Evolutionary conservation across 768 basidiomycete species (phyloP).

Genomic region (Pleurotus citrinopileatus): DNA sequence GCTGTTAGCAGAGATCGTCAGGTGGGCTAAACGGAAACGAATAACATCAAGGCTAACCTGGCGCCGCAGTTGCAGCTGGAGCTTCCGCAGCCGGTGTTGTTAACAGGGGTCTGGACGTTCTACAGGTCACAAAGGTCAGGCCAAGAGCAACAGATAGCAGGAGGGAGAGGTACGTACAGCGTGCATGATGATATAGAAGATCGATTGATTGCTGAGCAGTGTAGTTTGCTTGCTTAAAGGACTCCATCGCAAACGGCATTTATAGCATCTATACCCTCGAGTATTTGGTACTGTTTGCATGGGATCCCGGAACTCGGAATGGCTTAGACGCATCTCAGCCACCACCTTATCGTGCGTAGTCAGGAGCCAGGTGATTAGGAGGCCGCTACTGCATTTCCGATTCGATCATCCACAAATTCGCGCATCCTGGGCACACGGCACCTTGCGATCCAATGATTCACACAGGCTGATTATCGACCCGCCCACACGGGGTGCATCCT

Average conservation of each 20-base stretch:
- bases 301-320: slow-evolving; percentile 8
- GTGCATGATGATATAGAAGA: slow-evolving; percentile 1
- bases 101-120: slow-evolving; percentile 37
- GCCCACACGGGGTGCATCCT: no score
- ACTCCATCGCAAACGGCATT: no score
- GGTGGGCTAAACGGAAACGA: background rate
- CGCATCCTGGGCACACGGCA: background rate
- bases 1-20: slow-evolving; percentile 26
- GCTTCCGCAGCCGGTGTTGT: slow-evolving; percentile 44
- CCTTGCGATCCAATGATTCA: no score
- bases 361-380: slow-evolving; percentile 5
- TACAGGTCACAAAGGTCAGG: slow-evolving; percentile 13
- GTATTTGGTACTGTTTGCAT: slow-evolving; percentile 8
- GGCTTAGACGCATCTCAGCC: background rate
- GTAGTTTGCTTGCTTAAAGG: background rate
- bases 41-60: slow-evolving; percentile 28
- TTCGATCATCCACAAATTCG: slow-evolving; percentile 10
- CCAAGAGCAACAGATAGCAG: background rate
- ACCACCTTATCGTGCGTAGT: slow-evolving; percentile 1
- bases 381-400: background rate
- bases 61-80: slow-evolving; percentile 50
- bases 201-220: background rate
- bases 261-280: no score
- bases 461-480: no score
- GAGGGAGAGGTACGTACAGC: slow-evolving; percentile 1